phyloP scores from a whole-genome alignment of 2,329 filamentous ascomycete species.

The Sarocladium strictum region DNA sequence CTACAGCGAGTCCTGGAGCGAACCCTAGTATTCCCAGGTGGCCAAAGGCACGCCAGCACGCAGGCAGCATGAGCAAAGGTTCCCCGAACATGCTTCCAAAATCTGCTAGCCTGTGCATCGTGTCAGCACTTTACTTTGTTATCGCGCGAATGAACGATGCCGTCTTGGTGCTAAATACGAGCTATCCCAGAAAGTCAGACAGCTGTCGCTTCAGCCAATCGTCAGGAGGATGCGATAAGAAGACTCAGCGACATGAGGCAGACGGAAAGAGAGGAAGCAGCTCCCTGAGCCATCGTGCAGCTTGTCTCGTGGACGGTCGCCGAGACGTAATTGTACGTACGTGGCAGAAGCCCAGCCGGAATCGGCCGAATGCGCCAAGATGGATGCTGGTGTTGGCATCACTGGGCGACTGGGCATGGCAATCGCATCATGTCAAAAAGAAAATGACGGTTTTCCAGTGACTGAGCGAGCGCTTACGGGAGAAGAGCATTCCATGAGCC shows the following conservation, averaged over 20 bases:
- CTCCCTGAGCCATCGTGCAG: too few species aligned
- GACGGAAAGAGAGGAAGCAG: too few species aligned
- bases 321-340: too few species aligned
- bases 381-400: not conserved
- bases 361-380: slow-evolving; percentile 7
- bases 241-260: too few species aligned
- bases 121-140: not conserved
- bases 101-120: not conserved
- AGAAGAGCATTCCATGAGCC: not conserved
- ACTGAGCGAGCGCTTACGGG: too few species aligned
- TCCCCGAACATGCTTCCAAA: not conserved
- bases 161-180: not conserved
- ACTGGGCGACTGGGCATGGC: not conserved
- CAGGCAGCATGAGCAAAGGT: not conserved
- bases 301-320: too few species aligned
- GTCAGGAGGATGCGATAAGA: not conserved
- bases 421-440: not conserved
- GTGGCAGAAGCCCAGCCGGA: slow-evolving; percentile 6
- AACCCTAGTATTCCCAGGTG: not conserved
- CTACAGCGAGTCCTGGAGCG: not conserved
- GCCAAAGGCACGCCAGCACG: not conserved
- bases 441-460: too few species aligned
- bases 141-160: not conserved
- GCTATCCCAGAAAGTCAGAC: not conserved
- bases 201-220: not conserved